Base-by-base conservation (phyloP, 306 rosid species). In the Fragaria iinumae region DNA sequence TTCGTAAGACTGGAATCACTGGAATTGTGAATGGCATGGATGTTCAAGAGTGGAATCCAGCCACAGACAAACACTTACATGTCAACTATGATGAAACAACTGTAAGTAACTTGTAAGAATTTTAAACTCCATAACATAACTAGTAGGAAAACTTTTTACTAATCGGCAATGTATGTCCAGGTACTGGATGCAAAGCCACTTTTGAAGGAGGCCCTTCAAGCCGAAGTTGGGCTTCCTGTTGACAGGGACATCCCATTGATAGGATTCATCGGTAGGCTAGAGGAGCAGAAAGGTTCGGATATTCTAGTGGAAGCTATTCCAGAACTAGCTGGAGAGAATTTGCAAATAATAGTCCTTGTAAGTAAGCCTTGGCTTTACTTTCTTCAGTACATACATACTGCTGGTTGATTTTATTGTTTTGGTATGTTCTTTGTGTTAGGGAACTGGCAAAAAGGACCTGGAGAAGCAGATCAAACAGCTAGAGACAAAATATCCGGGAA, bases 231-330 rank as follows among this genome's bases (percentile, higher is more conserved):
- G 36, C 88, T 95, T 83, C 99, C 97, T 0, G 87, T 95, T 29
- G 96, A 89, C 82, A 87, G 76, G 85, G 79, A 80, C 55, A 79
- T 91, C 83, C 99, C 99, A 10, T 77, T 95, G 74, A 83, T 95
- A 14, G 93, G 89, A 69, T 95, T 92, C 80, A 88, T 95, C 25
- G 99, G 99, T 52, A 92, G 99, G 69, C 96, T 95, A 38, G 99
- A 95, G 81, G 99, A 95, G 87, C 99, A 95, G 83, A 95, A 95
- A 77, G 99, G 99, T 76, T 90, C 99, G 8, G 99, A 95, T 83
- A 92, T 95, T 83, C 91, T 95, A 43, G 91, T 79, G 39, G 97
- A 80, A 69, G 96, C 99, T 38, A 91, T 95, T 83, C 88, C 96
- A 0, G 77, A 84, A 64, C 87, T 95, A 66, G 73, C 86, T 20